These are phyloP conservation scores for Zasmidium cellare DNA, from an alignment of 2,329 filamentous ascomycete species.

Conservation along the genomic window DNA sequence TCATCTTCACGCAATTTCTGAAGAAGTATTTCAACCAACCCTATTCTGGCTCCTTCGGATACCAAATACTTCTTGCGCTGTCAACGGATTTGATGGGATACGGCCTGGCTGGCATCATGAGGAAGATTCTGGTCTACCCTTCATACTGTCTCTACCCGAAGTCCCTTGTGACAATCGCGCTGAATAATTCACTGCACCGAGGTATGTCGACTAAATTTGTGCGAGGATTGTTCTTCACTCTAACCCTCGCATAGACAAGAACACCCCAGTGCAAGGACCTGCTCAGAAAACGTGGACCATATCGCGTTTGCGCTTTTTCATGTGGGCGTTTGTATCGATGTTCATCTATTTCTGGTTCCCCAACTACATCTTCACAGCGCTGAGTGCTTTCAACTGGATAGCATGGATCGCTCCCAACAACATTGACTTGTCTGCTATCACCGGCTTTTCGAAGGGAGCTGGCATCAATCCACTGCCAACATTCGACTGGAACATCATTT, in stretches of 20 bases:
- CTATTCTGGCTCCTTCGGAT: conserved; percentile 5
- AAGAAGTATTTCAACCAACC: conserved; percentile 9
- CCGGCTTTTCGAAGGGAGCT: conserved; percentile 6
- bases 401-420: conserved; percentile 8
- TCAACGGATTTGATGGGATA: conserved; percentile 59
- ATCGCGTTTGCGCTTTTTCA: conserved; percentile 6
- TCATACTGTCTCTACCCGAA: conserved; percentile 84
- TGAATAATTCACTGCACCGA: conserved; percentile 12
- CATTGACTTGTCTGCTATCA: conserved; percentile 4
- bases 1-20: conserved; percentile 8
- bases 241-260: conserved; percentile 1
- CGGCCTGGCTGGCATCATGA: conserved; percentile 76
- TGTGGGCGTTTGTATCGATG: conserved; percentile 2
- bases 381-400: conserved; percentile 9
- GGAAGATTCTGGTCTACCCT: conserved; percentile 77
- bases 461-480: conserved; percentile 52
- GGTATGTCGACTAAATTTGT: background rate
- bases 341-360: conserved; percentile 4
- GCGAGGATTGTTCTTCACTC: background rate
- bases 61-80: conserved; percentile 8
- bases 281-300: conserved; percentile 1
- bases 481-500: conserved; percentile 81
- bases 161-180: conserved; percentile 4
- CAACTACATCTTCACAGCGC: conserved; percentile 5
- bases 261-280: background rate